A percentile compares a stretch with the other conserved stretches of the same genome.
Evolutionary conservation across 192 early-diverging fungal genomes (phyloP).

Genomic region (Neocallimastix lanati): DNA sequence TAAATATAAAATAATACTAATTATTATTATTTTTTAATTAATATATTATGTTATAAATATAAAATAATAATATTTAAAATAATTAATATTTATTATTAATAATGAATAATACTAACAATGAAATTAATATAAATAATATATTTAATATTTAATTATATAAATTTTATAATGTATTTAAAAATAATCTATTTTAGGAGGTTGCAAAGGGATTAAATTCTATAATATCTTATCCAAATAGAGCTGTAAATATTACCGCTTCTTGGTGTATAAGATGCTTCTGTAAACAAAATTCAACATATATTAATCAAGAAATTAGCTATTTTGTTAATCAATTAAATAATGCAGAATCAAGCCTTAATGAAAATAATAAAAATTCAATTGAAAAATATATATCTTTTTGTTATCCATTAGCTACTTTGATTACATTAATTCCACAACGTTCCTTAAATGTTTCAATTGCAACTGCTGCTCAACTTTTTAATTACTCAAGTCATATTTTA

Average conservation of each 20-base stretch:
- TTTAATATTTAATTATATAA: not conserved
- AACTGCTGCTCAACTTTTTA: slow-evolving; percentile 54
- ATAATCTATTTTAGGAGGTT: slow-evolving; percentile 18
- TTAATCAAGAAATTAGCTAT: slow-evolving; percentile 40
- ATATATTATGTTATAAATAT: too few relatives aligned
- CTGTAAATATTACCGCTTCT: slow-evolving; percentile 54
- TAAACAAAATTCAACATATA: slow-evolving; percentile 37
- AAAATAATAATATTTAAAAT: too few relatives aligned
- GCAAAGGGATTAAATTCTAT: slow-evolving; percentile 49
- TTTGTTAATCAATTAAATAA: slow-evolving; percentile 55
- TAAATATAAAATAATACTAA: too few relatives aligned
- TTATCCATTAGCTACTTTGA: slow-evolving; percentile 31
- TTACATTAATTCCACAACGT: slow-evolving; percentile 44
- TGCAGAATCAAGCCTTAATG: slow-evolving; percentile 31
- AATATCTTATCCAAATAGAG: slow-evolving; percentile 42
- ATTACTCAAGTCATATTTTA: slow-evolving; percentile 54
- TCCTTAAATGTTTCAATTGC: slow-evolving; percentile 61
- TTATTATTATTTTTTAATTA: too few relatives aligned
- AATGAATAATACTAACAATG: too few relatives aligned
- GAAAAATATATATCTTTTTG: slow-evolving; percentile 41
- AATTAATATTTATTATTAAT: too few relatives aligned
- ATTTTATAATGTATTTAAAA: slow-evolving; percentile 1
- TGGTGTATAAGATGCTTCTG: slow-evolving; percentile 53
- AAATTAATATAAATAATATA: too few relatives aligned
- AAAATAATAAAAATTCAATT: slow-evolving; percentile 18